Evolutionary conservation across 495 filamentous ascomycete species (phyloP), one percentile per base, ranked within the genome.

Genomic region (Aspergillus nanangensis): DNA sequence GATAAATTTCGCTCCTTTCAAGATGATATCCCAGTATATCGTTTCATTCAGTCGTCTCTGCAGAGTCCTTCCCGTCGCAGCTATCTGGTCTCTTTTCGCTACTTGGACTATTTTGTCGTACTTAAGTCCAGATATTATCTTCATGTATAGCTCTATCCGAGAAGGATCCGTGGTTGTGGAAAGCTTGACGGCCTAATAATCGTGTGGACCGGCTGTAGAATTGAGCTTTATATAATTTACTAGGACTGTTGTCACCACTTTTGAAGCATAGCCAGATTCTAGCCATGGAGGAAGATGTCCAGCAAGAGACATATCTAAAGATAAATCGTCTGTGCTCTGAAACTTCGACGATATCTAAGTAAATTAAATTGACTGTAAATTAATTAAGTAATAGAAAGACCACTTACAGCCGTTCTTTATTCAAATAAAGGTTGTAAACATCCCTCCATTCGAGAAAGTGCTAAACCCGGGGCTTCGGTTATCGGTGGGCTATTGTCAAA

Each of bases 21-120:
- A 43, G 18, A 43, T 43, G 18, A 43, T 43, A 43, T 43, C 41
- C 41, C n/a, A 43, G n/a, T 43, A 43, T 43, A 43, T 15, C 18
- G 24, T 43, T 33, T 43, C n/a, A 15, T 43, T 43, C 4, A 43
- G 21, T 33, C 41, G n/a, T 17, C 19, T 31, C 25, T 43, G 24
- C n/a, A 43, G 15, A 7, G 7, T 43, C 21, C 41, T 43, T 23
- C 41, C 41, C 17, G 24, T 17, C 17, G 24, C 24, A 43, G 21
- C 24, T 19, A 15, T 15, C 15, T 43, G 15, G 25, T 43, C 24
- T 24, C 24, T 43, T 43, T 43, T 43, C 24, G 32, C 24, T 9
- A 43, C 24, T 15, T 31, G 5, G 41, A 43, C 41, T 43, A 15
- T 15, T 43, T 43, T 13, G 24, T 43, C 19, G 18, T 43, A 43